Evolutionary conservation across 78 protist genomes (phyloP), one percentile per base, ranked within the genome.

Genomic region (Trichosphaerium sp.): DNA sequence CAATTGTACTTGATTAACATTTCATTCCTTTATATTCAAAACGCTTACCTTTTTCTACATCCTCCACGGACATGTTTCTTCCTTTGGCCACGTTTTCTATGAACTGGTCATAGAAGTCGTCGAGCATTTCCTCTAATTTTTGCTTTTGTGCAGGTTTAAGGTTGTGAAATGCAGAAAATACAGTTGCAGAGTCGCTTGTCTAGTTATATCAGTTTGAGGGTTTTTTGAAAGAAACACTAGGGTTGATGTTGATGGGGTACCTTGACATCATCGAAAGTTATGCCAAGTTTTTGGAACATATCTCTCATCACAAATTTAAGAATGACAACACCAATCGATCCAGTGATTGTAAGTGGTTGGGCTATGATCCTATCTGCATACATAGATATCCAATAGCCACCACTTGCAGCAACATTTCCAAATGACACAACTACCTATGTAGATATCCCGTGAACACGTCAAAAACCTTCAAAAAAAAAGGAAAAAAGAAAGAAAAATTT

Each of bases 311-410:
- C 65, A 44, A 73, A 29, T 39, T 73, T 73, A 8, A 64, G 74
- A 37, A 40, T 28, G 12, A 77, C 26, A 4, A 77, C 83, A 68
- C 83, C 83, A 38, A 77, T 77, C 3, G 59, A 37, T 54, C 83
- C 83, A 21, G 83, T 77, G 25, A 77, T 18, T 1, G 83, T 77
- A 12, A 69, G 65, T 11, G 25, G 29, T 31, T 23, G 34, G 23
- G 75, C 68, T 28, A 77, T 51, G 38, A 77, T 77, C 31, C 31
- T 64, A 32, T 77, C 83, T 29, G 83, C 83, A 48, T 49, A 49
- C 47, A 74, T 62, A 11, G 76, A 29, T 15, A 77, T 37, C 34
- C 69, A 77, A 34, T 77, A 77, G 23, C 83, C 83, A 55, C 83
- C 83, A 11, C 47, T 25, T 21, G 76, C 83, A 26, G 77, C 75